These are phyloP conservation scores for Graphiopsis chlorocephala DNA, from an alignment of 2,329 filamentous ascomycete species.

Conservation along the genomic window DNA sequence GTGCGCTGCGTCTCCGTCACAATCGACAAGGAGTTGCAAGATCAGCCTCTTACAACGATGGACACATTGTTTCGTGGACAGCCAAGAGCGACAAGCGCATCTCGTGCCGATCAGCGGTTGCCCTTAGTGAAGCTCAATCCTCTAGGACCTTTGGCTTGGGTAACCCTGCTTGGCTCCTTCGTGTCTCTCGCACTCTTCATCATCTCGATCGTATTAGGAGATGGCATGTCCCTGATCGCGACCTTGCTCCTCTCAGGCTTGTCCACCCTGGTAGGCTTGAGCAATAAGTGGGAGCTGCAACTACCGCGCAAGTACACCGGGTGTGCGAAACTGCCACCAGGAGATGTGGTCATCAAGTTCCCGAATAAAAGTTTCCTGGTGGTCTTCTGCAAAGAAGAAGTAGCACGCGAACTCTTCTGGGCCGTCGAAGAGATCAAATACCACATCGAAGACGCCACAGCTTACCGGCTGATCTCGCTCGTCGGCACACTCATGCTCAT, in stretches of 20 bases:
- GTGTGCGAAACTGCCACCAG: slow-evolving; percentile 2
- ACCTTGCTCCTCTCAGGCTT: slow-evolving; percentile 48
- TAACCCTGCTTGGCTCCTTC: slow-evolving; percentile 45
- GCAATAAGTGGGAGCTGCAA: slow-evolving; percentile 49
- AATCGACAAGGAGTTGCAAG: slow-evolving; percentile 13
- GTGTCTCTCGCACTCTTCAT: slow-evolving; percentile 44
- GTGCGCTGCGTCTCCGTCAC: slow-evolving; percentile 32
- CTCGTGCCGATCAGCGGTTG: background rate
- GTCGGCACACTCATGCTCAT: slow-evolving; percentile 52
- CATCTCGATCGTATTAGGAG: slow-evolving; percentile 43
- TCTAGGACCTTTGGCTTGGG: slow-evolving; percentile 43
- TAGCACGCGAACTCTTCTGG: slow-evolving; percentile 53
- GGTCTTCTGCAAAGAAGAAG: slow-evolving; percentile 48
- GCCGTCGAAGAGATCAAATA: slow-evolving; percentile 52
- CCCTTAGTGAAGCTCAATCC: slow-evolving; percentile 1
- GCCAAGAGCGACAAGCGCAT: slow-evolving; percentile 23
- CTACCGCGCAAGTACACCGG: slow-evolving; percentile 39
- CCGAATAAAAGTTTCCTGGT: slow-evolving; percentile 51
- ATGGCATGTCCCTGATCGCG: slow-evolving; percentile 52
- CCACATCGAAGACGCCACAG: slow-evolving; percentile 37
- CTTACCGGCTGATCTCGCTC: slow-evolving; percentile 49
- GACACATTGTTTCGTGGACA: slow-evolving; percentile 42
- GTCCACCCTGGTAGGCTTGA: slow-evolving; percentile 48
- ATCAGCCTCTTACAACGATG: slow-evolving; percentile 4
- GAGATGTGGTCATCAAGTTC: slow-evolving; percentile 48